A percentile compares a stretch with the other conserved stretches of the same genome.
Evolutionary conservation across 768 basidiomycete genomes (phyloP).

Genomic region (Erythrobasidium yunnanense): DNA sequence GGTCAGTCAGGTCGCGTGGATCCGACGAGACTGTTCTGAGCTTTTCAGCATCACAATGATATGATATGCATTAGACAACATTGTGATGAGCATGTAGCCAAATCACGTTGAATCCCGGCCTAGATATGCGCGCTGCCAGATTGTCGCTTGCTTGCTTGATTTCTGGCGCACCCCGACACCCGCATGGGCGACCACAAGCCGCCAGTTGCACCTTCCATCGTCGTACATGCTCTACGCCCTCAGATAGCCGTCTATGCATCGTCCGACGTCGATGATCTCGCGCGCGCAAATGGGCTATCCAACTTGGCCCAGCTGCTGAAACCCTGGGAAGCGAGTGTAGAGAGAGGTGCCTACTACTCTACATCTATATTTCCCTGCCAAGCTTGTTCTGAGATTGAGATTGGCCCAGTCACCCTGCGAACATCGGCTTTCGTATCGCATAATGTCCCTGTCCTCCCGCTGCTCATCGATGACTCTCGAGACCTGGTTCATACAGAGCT

Average conservation of each 20-base stretch:
- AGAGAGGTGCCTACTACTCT: background rate
- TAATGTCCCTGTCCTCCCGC: slow-evolving; percentile 16
- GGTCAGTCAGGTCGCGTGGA: too few relatives aligned
- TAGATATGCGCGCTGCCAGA: too few relatives aligned
- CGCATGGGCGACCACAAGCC: slow-evolving; percentile 15
- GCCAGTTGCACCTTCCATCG: slow-evolving; percentile 8
- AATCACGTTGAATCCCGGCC: too few relatives aligned
- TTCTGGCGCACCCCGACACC: too few relatives aligned
- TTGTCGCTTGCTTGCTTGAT: too few relatives aligned
- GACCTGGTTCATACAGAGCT: slow-evolving; percentile 24
- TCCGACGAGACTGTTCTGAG: too few relatives aligned
- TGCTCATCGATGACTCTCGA: slow-evolving; percentile 17
- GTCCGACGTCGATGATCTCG: slow-evolving; percentile 17
- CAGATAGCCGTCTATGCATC: slow-evolving; percentile 20
- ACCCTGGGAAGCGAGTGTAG: slow-evolving; percentile 26
- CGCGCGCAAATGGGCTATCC: slow-evolving; percentile 6
- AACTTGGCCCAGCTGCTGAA: slow-evolving; percentile 25
- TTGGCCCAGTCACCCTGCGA: slow-evolving; percentile 23
- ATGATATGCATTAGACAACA: too few relatives aligned
- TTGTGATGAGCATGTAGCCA: too few relatives aligned
- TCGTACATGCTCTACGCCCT: slow-evolving; percentile 16
- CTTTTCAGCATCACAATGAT: too few relatives aligned
- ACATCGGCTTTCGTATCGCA: slow-evolving; percentile 27
- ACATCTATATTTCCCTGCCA: background rate
- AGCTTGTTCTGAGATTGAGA: background rate